phyloP scores from a whole-genome alignment of 257 asterid genomes.

The Rehmannia glutinosa region DNA sequence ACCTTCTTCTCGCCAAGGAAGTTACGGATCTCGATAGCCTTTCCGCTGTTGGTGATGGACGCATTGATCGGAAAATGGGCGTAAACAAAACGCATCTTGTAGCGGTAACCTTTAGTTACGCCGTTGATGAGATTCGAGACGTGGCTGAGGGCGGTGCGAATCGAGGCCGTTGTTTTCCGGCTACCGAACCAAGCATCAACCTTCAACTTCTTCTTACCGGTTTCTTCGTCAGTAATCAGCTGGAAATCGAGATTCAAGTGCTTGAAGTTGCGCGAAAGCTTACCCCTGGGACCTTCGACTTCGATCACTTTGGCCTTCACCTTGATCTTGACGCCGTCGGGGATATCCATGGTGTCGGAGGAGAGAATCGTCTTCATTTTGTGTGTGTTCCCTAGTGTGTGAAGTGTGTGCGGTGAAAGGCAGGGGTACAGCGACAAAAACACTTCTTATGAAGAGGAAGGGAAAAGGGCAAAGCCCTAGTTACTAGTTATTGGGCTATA shows the following conservation, averaged over 20 bases:
- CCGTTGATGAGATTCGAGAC: constrained; percentile 69
- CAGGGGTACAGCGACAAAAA: neutral
- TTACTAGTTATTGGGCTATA: neutral
- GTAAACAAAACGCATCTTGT: constrained; percentile 86
- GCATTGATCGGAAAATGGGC: constrained; percentile 89
- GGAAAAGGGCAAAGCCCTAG: constrained; percentile 15
- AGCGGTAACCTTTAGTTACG: constrained; percentile 73
- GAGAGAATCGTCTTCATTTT: constrained; percentile 69
- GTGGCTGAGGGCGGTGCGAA: constrained; percentile 82
- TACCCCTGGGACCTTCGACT: constrained; percentile 84
- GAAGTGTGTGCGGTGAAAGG: neutral
- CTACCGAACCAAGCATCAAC: constrained; percentile 84
- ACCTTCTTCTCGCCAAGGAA: constrained; percentile 92
- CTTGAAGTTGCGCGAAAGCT: constrained; percentile 57
- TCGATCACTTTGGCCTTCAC: constrained; percentile 68
- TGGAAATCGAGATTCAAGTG: constrained; percentile 79
- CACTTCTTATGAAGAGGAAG: neutral
- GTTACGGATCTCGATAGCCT: constrained; percentile 76
- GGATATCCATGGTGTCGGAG: constrained; percentile 74
- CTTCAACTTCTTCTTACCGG: constrained; percentile 75
- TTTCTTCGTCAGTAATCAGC: constrained; percentile 55
- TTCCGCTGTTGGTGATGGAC: constrained; percentile 42
- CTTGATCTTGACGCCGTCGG: constrained; percentile 66
- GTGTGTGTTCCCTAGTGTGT: neutral
- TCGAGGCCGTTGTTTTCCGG: constrained; percentile 74